Conservation (phyloP, 1,284 basidiomycete genomes). For the Papiliotrema nemorosa region DNA sequence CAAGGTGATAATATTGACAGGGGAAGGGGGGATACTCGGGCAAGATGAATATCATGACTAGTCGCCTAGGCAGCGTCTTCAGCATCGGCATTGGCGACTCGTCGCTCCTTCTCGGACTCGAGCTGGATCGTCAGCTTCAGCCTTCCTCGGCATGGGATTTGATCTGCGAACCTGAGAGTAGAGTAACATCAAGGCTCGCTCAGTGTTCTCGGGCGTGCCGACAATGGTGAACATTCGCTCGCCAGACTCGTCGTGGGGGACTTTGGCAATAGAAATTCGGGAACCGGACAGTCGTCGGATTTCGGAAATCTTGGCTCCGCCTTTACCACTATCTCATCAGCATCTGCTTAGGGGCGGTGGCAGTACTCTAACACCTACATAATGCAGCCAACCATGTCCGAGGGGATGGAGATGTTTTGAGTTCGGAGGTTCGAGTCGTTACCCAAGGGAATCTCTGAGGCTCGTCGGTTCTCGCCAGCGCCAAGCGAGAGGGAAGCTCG, state of each 20-base stretch:
- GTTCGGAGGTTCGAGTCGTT: constrained; percentile 76
- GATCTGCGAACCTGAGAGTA: constrained; percentile 71
- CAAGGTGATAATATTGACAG: not conserved
- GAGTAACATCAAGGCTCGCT: constrained; percentile 92
- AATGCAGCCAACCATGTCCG: constrained; percentile 98
- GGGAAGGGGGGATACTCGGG: not conserved
- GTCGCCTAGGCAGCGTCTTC: constrained; percentile 3
- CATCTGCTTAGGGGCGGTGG: not conserved
- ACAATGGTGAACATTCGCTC: constrained; percentile 99
- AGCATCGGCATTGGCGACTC: constrained; percentile 7
- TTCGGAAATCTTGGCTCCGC: constrained; percentile 97
- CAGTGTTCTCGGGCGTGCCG: constrained; percentile 91
- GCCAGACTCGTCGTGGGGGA: constrained; percentile 95
- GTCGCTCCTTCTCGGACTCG: constrained; percentile 25
- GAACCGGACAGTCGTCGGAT: constrained; percentile 94
- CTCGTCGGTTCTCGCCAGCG: constrained; percentile 5
- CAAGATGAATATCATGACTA: too few relatives aligned
- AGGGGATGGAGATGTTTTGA: constrained; percentile 98
- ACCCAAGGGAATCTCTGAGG: constrained; percentile 44
- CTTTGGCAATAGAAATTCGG: constrained; percentile 97
- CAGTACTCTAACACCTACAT: constrained; percentile 52
- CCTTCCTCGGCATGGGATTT: not conserved
- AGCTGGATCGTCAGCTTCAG: constrained; percentile 8
- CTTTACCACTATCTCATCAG: constrained; percentile 63
- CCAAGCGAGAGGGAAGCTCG: constrained; percentile 16